phyloP scores from a whole-genome alignment of 1,284 basidiomycete species.

The Malassezia dermatis region DNA sequence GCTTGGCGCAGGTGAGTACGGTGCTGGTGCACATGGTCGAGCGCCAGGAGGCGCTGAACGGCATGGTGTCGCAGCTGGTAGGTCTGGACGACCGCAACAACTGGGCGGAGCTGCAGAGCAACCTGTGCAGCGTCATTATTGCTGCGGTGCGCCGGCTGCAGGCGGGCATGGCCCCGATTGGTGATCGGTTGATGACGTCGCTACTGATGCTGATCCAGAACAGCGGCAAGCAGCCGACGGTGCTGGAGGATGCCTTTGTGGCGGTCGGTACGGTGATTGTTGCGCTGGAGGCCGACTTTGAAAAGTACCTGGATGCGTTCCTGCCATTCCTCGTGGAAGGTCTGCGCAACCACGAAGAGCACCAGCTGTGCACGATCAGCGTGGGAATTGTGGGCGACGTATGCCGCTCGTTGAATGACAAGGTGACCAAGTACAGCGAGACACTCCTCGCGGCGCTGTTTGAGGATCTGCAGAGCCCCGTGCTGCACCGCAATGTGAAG shows the following conservation, averaged over 20 bases:
- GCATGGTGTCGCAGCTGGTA: slow-evolving; percentile 66
- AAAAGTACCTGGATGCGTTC: slow-evolving; percentile 81
- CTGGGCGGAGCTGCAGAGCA: slow-evolving; percentile 96
- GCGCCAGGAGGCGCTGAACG: slow-evolving; percentile 78
- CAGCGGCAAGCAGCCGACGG: slow-evolving; percentile 77
- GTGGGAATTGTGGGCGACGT: slow-evolving; percentile 93
- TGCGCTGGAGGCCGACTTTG: slow-evolving; percentile 73
- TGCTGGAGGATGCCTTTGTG: slow-evolving; percentile 94
- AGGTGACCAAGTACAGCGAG: slow-evolving; percentile 68
- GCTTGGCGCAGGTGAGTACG: slow-evolving; percentile 69
- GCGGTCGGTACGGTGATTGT: slow-evolving; percentile 65
- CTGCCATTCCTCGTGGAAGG: slow-evolving; percentile 79
- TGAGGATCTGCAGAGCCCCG: slow-evolving; percentile 81
- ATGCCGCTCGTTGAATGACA: slow-evolving; percentile 77
- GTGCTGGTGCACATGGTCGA: slow-evolving; percentile 70
- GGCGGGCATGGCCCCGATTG: slow-evolving; percentile 71
- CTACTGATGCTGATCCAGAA: slow-evolving; percentile 73
- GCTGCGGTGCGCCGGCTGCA: slow-evolving; percentile 57
- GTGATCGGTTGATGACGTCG: slow-evolving; percentile 90
- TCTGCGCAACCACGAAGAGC: slow-evolving; percentile 84
- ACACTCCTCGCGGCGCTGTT: slow-evolving; percentile 83
- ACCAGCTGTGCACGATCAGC: slow-evolving; percentile 85
- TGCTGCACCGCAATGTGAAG: slow-evolving; percentile 87
- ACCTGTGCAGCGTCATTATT: slow-evolving; percentile 62
- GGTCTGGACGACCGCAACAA: slow-evolving; percentile 94